These are phyloP conservation scores for Kazachstania viticola DNA, from an alignment of 805 yeast species.

Conservation along the genomic window DNA sequence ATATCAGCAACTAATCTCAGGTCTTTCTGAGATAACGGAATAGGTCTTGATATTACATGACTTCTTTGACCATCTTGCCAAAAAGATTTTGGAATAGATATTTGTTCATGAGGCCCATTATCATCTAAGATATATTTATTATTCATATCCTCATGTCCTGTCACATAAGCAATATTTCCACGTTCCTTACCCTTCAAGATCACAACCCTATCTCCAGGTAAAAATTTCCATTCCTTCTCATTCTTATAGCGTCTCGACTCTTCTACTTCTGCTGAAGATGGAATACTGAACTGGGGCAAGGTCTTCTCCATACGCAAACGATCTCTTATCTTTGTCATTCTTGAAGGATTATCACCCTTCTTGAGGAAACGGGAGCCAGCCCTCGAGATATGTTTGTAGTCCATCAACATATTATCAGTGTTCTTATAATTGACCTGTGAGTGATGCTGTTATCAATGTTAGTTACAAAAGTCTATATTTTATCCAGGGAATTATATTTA, in stretches of 20 bases:
- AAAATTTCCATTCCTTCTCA: constrained; percentile 45
- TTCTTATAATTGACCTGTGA: no score
- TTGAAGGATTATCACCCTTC: constrained; percentile 22
- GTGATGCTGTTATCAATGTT: no score
- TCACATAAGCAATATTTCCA: constrained; percentile 65
- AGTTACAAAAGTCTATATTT: no score
- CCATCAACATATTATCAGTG: not conserved
- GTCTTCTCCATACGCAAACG: constrained; percentile 23
- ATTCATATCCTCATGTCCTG: constrained; percentile 44
- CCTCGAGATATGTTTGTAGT: not conserved
- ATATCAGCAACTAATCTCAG: constrained; percentile 72
- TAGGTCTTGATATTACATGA: constrained; percentile 63
- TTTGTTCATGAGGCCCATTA: constrained; percentile 50
- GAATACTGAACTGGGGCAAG: constrained; percentile 29
- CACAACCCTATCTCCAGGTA: constrained; percentile 70
- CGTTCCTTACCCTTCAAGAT: constrained; percentile 56
- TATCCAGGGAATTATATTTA: no score
- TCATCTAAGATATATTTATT: constrained; percentile 58
- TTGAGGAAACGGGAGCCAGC: constrained; percentile 28
- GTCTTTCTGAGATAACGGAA: constrained; percentile 44
- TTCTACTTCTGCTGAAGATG: constrained; percentile 24
- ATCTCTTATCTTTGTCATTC: constrained; percentile 20
- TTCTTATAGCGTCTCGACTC: constrained; percentile 28
- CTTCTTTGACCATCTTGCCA: constrained; percentile 66
- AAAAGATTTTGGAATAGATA: constrained; percentile 57